Evolutionary conservation across 176 grass and related monocot species (phyloP).

Genomic region (Lolium rigidum): DNA sequence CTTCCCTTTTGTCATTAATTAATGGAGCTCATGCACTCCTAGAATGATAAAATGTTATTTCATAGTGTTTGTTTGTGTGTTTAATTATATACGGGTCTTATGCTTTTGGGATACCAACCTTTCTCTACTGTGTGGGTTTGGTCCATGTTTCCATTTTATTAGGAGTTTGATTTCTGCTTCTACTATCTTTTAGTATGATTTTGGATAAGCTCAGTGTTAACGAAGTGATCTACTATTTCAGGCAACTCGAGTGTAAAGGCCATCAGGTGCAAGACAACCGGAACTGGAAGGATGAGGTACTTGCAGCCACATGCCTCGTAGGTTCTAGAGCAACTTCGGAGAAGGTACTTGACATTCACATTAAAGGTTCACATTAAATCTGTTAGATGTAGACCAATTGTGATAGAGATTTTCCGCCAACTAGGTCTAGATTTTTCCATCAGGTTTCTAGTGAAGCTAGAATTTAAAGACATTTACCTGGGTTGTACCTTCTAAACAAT

Average conservation of each 20-base stretch:
- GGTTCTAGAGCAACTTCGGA: slow-evolving; percentile 88
- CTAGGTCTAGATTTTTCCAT: too few species aligned
- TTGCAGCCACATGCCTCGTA: slow-evolving; percentile 63
- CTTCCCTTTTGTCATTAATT: background rate
- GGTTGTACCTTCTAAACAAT: too few species aligned
- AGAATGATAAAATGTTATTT: background rate
- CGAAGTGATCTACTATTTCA: background rate
- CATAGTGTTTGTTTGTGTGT: background rate
- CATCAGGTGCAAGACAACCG: slow-evolving; percentile 86
- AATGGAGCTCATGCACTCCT: background rate
- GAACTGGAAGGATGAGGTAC: slow-evolving; percentile 87
- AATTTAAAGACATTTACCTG: too few species aligned
- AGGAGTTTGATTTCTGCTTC: background rate
- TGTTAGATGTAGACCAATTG: background rate
- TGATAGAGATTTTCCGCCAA: too few species aligned
- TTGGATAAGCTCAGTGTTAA: background rate
- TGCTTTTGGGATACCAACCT: background rate
- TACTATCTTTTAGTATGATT: background rate
- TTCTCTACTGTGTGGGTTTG: background rate
- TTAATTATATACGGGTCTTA: background rate
- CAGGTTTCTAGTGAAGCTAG: too few species aligned
- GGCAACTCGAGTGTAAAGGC: slow-evolving; percentile 93
- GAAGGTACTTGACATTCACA: slow-evolving; percentile 43
- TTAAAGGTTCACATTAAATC: background rate
- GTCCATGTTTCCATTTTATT: background rate